A percentile compares a stretch with the other conserved stretches of the same genome.
Evolutionary conservation across 257 asterid species (phyloP).

Genomic region (Verbena officinalis): DNA sequence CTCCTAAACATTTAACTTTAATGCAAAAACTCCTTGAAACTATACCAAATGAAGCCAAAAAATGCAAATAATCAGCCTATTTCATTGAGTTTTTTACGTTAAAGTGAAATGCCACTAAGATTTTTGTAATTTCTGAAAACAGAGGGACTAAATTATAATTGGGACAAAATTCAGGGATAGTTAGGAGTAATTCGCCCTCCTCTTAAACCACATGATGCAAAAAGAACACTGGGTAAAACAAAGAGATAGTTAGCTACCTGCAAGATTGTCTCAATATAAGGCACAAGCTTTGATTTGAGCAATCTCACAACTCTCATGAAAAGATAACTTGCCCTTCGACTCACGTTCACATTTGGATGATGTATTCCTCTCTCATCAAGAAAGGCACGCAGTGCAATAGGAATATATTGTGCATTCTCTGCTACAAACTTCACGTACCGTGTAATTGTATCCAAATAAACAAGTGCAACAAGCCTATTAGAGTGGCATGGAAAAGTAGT

Average conservation of each 20-base stretch:
- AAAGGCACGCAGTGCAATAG: conserved; percentile 70
- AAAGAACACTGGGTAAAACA: conserved; percentile 16
- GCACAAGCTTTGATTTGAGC: conserved; percentile 83
- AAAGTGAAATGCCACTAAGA: no score
- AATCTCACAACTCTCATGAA: conserved; percentile 92
- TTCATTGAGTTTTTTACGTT: no score
- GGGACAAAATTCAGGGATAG: no score
- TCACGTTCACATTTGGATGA: conserved; percentile 78
- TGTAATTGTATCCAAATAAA: conserved; percentile 82
- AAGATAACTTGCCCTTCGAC: conserved; percentile 91
- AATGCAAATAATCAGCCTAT: no score
- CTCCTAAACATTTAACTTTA: no score
- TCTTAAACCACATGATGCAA: conserved; percentile 9
- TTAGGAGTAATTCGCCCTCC: no score
- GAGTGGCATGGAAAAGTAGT: conserved; percentile 88
- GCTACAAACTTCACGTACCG: conserved; percentile 79
- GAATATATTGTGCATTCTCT: conserved; percentile 82
- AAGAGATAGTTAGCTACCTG: conserved; percentile 53
- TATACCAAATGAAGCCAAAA: no score
- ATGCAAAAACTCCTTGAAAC: no score
- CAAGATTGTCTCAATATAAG: conserved; percentile 87
- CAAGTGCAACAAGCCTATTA: conserved; percentile 88
- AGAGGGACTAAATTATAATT: no score
- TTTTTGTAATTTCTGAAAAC: no score
- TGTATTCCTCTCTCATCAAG: conserved; percentile 96